Conservation (phyloP, 768 basidiomycete species). For the Termitomyces titanicus region DNA sequence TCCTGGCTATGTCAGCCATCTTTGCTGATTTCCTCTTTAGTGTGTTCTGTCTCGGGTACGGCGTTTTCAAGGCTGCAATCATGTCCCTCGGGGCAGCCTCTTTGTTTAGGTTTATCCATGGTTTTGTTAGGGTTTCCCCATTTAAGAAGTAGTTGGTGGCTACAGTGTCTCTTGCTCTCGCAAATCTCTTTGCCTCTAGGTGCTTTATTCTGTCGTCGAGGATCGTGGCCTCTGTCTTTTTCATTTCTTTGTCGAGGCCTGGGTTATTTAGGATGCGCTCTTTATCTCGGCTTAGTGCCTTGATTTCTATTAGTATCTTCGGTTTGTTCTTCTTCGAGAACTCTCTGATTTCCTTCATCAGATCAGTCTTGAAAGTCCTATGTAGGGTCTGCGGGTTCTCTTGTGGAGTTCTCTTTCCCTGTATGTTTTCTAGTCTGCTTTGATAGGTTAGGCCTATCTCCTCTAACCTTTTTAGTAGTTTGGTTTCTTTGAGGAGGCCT, state of each 20-base stretch:
- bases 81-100: slow-evolving; percentile 11
- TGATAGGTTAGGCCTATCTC: neutral
- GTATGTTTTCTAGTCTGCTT: slow-evolving; percentile 19
- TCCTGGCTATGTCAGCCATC: slow-evolving; percentile 29
- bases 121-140: slow-evolving; percentile 16
- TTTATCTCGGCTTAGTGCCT: too few species aligned
- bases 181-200: neutral
- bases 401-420: neutral
- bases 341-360: neutral
- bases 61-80: slow-evolving; percentile 10
- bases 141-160: slow-evolving; percentile 9
- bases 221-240: neutral
- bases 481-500: neutral
- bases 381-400: slow-evolving; percentile 1
- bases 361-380: neutral
- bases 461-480: neutral
- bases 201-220: slow-evolving; percentile 4
- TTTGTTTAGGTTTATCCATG: slow-evolving; percentile 15
- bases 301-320: neutral
- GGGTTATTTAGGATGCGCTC: neutral
- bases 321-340: neutral
- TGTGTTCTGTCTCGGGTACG: neutral
- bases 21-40: slow-evolving; percentile 8
- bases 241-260: neutral
- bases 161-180: neutral